A percentile compares a stretch with the other conserved stretches of the same genome.
These are phyloP conservation scores for Isabelozyma gotoi DNA, from an alignment of 805 yeast species.

Conservation along the genomic window DNA sequence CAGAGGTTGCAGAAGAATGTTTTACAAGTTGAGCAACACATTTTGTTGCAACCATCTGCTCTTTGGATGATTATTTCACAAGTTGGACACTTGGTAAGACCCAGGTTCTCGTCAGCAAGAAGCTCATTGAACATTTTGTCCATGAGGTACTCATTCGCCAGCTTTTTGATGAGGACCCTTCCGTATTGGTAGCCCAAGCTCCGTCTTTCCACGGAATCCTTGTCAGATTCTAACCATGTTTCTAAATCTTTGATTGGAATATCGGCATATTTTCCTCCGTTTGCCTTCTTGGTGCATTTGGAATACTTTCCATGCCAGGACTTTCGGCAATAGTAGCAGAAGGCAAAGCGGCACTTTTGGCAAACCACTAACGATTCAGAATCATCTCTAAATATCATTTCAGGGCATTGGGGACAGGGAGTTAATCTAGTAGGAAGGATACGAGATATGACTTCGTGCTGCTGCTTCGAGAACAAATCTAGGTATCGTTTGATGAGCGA, in stretches of 20 bases:
- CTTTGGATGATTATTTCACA: constrained; percentile 52
- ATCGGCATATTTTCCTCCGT: constrained; percentile 22
- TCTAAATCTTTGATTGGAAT: constrained; percentile 32
- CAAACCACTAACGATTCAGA: constrained; percentile 51
- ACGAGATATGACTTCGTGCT: constrained; percentile 42
- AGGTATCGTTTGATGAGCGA: constrained; percentile 34
- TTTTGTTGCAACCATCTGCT: constrained; percentile 64
- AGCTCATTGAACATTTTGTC: constrained; percentile 47
- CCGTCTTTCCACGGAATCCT: constrained; percentile 29
- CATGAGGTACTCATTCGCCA: constrained; percentile 45
- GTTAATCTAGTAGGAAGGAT: constrained; percentile 50
- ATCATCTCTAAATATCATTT: constrained; percentile 48
- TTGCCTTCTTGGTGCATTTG: constrained; percentile 33
- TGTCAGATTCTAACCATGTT: constrained; percentile 29
- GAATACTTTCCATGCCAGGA: constrained; percentile 62
- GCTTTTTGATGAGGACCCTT: constrained; percentile 35
- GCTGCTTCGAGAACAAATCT: constrained; percentile 34
- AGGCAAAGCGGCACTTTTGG: constrained; percentile 49
- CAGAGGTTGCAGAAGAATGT: constrained; percentile 56
- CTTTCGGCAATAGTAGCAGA: constrained; percentile 55
- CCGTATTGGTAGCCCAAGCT: constrained; percentile 47
- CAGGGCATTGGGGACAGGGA: constrained; percentile 53
- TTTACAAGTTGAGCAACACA: constrained; percentile 53
- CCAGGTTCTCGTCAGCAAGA: constrained; percentile 39
- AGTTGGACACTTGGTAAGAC: constrained; percentile 50